Evolutionary conservation across 805 yeast genomes (phyloP).

Genomic region (Zygosaccharomyces pseudorouxii): DNA sequence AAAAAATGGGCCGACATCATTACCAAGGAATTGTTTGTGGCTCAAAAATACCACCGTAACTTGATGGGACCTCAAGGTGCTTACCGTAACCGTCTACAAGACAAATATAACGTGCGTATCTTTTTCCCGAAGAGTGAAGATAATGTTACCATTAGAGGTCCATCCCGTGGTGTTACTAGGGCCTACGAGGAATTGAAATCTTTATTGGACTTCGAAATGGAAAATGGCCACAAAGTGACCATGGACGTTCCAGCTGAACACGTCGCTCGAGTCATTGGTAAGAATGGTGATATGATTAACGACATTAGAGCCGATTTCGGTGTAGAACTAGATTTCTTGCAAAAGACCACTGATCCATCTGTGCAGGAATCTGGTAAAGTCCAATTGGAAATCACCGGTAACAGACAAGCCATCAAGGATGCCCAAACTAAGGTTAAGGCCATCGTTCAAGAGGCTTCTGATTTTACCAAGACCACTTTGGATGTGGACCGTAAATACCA

Average conservation of each 20-base stretch:
- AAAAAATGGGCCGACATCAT: constrained; percentile 81
- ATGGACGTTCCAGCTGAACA: constrained; percentile 65
- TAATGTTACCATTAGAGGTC: constrained; percentile 70
- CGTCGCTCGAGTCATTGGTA: constrained; percentile 86
- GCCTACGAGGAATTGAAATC: constrained; percentile 83
- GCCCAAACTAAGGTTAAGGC: constrained; percentile 61
- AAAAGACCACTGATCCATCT: constrained; percentile 38
- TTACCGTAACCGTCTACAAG: constrained; percentile 78
- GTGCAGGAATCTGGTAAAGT: constrained; percentile 49
- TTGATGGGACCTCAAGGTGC: constrained; percentile 81
- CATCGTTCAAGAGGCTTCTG: constrained; percentile 62
- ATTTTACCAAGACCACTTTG: constrained; percentile 51
- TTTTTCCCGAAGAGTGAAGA: constrained; percentile 68
- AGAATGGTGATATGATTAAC: constrained; percentile 75
- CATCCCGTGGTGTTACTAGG: constrained; percentile 80
- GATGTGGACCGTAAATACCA: constrained; percentile 72
- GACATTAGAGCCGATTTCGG: constrained; percentile 63
- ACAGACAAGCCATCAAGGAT: constrained; percentile 65
- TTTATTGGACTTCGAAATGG: constrained; percentile 78
- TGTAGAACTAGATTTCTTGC: constrained; percentile 47
- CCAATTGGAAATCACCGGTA: constrained; percentile 70
- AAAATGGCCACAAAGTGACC: constrained; percentile 67
- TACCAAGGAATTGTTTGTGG: constrained; percentile 60
- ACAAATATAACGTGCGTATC: constrained; percentile 77
- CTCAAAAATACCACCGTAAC: constrained; percentile 71